Evolutionary conservation across 1,139 yeast species (phyloP).

Genomic region (Sugiyamaella japonica): DNA sequence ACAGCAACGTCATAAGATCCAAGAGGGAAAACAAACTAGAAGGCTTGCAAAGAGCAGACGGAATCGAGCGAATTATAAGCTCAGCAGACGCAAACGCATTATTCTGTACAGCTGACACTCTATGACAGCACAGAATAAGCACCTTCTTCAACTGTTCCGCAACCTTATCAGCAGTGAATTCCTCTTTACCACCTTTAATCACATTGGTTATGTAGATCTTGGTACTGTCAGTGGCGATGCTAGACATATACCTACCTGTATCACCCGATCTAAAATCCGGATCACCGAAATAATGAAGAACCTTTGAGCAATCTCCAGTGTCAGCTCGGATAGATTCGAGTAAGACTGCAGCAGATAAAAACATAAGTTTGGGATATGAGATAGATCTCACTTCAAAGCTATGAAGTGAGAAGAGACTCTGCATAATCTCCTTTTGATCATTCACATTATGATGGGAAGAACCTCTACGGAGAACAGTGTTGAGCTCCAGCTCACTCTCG

Average conservation of each 20-base stretch:
- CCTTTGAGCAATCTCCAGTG: conserved; percentile 77
- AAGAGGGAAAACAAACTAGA: conserved; percentile 72
- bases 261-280: conserved; percentile 75
- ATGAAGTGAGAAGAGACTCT: conserved; percentile 31
- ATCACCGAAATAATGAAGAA: conserved; percentile 77
- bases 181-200: conserved; percentile 49
- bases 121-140: conserved; percentile 72
- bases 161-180: conserved; percentile 52
- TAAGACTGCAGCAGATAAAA: conserved; percentile 76
- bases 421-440: conserved; percentile 61
- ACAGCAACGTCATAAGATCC: conserved; percentile 74
- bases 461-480: conserved; percentile 87
- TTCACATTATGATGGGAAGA: conserved; percentile 80
- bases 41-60: conserved; percentile 77
- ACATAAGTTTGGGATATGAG: conserved; percentile 82
- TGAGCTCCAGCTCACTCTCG: conserved; percentile 88
- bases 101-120: conserved; percentile 71
- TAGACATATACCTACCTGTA: conserved; percentile 67
- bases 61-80: conserved; percentile 62
- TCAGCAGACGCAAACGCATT: conserved; percentile 83
- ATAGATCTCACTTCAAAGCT: conserved; percentile 48
- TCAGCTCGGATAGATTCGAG: conserved; percentile 77
- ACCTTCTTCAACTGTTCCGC: conserved; percentile 72
- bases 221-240: conserved; percentile 61
- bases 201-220: conserved; percentile 55